Evolutionary conservation across 768 basidiomycete species (phyloP), one percentile per base, ranked within the genome.

Genomic region (Tulasnella sp.): DNA sequence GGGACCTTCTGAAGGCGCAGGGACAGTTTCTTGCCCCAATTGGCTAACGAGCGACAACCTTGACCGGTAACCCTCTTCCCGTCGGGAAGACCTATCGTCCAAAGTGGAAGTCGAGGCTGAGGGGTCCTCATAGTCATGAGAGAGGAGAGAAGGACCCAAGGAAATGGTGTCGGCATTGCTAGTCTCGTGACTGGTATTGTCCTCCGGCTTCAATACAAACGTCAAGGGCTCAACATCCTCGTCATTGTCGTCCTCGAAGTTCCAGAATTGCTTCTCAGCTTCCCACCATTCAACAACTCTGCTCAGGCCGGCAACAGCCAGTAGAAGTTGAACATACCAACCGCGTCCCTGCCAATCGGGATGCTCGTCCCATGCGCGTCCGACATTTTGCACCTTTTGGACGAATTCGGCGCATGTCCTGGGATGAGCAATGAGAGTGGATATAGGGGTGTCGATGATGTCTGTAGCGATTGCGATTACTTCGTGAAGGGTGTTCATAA

Each of bases 281-380:
- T 95, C 92, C 90, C 91, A 96, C 93, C 95, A 99, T 62, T 96
- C 95, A 56, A 96, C 83, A 25, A 98, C 95, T 53, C 93, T 83
- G 65, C 83, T 87, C 56, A 99, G 78, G 60, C 88, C 90, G 28
- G 95, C 95, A 42, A 98, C 82, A 19, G 95, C 93, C 43, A 96
- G 79, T 4, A 98, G 74, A 24, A 96, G 82, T 62, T 93, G 91
- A 46, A 96, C 91, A 66, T 96, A 98, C 95, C 93, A 99, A 53
- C 85, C 89, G 52, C 93, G 75, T 22, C 95, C 92, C 58, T 91
- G 89, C 86, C 92, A 96, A 64, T 96, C 91, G 19, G 91, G 88
- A 66, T 96, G 88, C 45, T 93, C 89, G 58, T 96, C 92, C 95
- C 95, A 98, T 5, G 83, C 83, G 63, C 80, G 84, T 57, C 95